A percentile compares a stretch with the other conserved stretches of the same genome.
Evolutionary conservation across 176 grass and related monocot genomes (phyloP).

Genomic region (Oryza coarctata): DNA sequence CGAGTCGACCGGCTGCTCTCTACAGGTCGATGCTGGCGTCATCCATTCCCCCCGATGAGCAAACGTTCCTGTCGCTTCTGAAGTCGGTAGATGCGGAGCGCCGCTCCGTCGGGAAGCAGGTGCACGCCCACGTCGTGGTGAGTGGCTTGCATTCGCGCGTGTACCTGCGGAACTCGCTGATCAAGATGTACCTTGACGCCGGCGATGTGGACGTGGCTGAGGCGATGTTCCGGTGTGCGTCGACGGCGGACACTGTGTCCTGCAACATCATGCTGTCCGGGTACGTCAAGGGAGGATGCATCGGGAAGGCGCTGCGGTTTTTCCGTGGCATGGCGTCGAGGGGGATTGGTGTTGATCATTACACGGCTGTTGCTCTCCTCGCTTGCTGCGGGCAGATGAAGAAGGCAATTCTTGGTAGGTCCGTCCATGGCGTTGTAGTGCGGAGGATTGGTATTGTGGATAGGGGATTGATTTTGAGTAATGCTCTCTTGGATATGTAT

Average conservation of each 20-base stretch:
- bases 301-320: constrained; percentile 24
- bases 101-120: constrained; percentile 32
- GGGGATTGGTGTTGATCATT: constrained; percentile 36
- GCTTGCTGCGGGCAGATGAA: constrained; percentile 39
- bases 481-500: constrained; percentile 58
- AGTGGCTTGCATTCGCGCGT: constrained; percentile 29
- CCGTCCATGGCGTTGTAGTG: constrained; percentile 26
- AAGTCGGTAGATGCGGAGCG: constrained; percentile 21
- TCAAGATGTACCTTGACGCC: constrained; percentile 51
- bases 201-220: constrained; percentile 35
- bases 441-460: constrained; percentile 18
- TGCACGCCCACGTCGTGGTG: constrained; percentile 48
- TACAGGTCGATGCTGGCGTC: constrained; percentile 47
- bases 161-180: constrained; percentile 50
- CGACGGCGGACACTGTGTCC: constrained; percentile 16
- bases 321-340: constrained; percentile 29
- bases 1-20: neutral
- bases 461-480: constrained; percentile 45
- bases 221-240: constrained; percentile 32
- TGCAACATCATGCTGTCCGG: constrained; percentile 62
- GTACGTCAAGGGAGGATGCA: constrained; percentile 35
- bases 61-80: constrained; percentile 56
- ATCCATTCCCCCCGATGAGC: constrained; percentile 27
- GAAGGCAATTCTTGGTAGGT: constrained; percentile 24
- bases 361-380: constrained; percentile 52